Conservation (phyloP, 1,284 basidiomycete species). For the Cutaneotrichosporon sp. region DNA sequence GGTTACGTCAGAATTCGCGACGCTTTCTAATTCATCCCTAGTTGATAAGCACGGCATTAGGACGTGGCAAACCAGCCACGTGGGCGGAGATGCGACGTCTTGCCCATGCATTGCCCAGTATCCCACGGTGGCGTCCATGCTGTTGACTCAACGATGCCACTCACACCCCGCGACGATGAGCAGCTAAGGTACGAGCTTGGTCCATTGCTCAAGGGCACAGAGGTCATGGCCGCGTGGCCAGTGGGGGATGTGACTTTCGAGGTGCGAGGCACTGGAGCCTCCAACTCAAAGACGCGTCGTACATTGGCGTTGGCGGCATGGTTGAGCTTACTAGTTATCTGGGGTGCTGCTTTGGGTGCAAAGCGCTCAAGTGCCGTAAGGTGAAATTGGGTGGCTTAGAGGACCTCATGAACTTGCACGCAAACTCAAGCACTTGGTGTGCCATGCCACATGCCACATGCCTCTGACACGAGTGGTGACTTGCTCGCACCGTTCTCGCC, state of each 20-base stretch:
- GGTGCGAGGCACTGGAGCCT: neutral
- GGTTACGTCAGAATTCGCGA: neutral
- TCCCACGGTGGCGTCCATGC: too few species aligned
- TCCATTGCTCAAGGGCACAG: neutral
- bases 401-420: neutral
- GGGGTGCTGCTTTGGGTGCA: neutral
- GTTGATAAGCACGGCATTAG: neutral
- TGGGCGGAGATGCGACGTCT: neutral
- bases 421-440: neutral
- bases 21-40: neutral
- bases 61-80: neutral
- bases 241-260: neutral
- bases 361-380: neutral
- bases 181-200: neutral
- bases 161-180: too few species aligned
- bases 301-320: neutral
- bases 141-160: too few species aligned
- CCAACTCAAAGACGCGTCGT: neutral
- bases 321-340: neutral
- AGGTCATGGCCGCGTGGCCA: neutral
- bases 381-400: neutral
- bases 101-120: too few species aligned
- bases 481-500: too few species aligned
- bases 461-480: too few species aligned
- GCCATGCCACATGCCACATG: too few species aligned